Conservation (phyloP, 768 basidiomycete species). For the Naganishia onofrii region DNA sequence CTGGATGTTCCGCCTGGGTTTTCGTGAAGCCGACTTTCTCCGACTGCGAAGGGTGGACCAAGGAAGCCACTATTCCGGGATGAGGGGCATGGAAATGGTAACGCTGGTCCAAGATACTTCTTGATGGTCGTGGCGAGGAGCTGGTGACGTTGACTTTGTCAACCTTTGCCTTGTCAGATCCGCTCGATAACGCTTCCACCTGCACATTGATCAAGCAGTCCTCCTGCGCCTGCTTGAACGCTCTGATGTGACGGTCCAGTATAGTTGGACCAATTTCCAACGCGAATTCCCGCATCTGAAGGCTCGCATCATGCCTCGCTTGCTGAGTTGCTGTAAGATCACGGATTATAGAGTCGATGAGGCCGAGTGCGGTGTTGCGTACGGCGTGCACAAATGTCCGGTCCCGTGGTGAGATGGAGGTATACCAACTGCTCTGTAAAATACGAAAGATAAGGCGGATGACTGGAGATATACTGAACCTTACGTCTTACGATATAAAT, state of each 20-base stretch:
- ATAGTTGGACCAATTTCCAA: constrained; percentile 40
- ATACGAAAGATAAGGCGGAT: background rate
- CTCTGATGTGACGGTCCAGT: constrained; percentile 35
- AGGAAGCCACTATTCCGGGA: constrained; percentile 5
- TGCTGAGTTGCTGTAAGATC: constrained; percentile 27
- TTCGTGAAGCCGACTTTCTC: background rate
- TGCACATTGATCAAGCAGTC: background rate
- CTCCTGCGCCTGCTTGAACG: constrained; percentile 2
- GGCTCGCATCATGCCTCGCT: background rate
- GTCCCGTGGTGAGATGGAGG: constrained; percentile 39
- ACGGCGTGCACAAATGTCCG: constrained; percentile 40
- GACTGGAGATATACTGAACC: background rate
- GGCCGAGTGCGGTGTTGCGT: constrained; percentile 38
- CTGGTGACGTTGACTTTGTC: background rate
- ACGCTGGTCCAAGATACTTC: background rate
- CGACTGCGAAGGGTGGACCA: background rate
- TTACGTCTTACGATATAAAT: background rate
- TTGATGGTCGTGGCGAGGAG: background rate
- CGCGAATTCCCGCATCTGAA: constrained; percentile 32
- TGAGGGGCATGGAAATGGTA: constrained; percentile 1
- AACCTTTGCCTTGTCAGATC: background rate
- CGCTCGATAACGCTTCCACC: background rate
- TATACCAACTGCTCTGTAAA: constrained; percentile 40
- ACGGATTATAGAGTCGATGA: constrained; percentile 17
- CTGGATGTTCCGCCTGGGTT: background rate